A percentile compares a stretch with the other conserved stretches of the same genome.
Conservation (phyloP, 495 filamentous ascomycete species). For the Penicillium lagena region DNA sequence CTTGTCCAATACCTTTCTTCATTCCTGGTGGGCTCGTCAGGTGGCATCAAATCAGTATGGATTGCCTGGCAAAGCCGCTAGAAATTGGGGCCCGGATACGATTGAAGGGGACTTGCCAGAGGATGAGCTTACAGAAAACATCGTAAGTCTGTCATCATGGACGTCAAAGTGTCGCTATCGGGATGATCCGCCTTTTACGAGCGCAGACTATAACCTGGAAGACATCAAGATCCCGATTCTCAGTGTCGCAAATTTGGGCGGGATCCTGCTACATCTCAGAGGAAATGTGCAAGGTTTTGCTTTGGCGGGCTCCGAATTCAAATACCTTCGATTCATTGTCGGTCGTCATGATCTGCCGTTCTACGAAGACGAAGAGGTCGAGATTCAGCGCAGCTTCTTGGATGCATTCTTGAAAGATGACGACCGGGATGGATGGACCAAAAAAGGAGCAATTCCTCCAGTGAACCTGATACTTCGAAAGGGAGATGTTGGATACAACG, state of each 20-base stretch:
- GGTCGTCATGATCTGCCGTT: constrained; percentile 61
- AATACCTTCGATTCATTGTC: constrained; percentile 55
- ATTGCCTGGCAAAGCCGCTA: constrained; percentile 4
- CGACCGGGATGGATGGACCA: background rate
- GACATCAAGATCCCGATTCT: constrained; percentile 56
- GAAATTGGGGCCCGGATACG: constrained; percentile 34
- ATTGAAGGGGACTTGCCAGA: constrained; percentile 47
- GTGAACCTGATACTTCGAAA: background rate
- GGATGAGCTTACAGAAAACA: constrained; percentile 24
- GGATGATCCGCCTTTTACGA: too few species aligned
- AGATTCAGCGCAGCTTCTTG: constrained; percentile 21
- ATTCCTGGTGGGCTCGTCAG: constrained; percentile 53
- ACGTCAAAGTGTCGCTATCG: too few species aligned
- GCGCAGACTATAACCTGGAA: constrained; percentile 34
- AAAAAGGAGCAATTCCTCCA: background rate
- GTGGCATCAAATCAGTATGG: constrained; percentile 53
- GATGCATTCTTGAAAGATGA: background rate
- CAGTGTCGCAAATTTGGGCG: constrained; percentile 57
- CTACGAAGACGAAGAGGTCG: constrained; percentile 53
- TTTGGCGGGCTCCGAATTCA: constrained; percentile 48
- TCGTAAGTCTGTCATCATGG: too few species aligned
- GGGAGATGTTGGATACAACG: background rate
- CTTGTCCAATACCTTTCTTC: constrained; percentile 48
- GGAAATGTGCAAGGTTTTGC: constrained; percentile 58
- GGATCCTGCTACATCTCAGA: constrained; percentile 52